Evolutionary conservation across 768 basidiomycete genomes (phyloP).

Genomic region (Phlegmacium glaucopus): DNA sequence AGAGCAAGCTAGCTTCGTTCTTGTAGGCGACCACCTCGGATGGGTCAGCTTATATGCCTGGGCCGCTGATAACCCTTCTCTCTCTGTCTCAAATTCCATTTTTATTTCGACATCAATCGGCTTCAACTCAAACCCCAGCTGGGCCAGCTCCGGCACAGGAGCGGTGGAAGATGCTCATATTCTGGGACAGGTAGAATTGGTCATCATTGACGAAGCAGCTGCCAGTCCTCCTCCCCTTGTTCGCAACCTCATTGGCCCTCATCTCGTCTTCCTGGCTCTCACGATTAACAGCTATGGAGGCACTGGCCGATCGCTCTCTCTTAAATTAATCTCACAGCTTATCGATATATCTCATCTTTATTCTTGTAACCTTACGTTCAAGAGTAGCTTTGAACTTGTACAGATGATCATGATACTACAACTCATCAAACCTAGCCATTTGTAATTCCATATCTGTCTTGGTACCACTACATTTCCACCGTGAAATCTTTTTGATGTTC

Average conservation of each 20-base stretch:
- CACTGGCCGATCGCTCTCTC: slow-evolving; percentile 95
- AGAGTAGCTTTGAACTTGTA: too few species aligned
- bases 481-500: too few species aligned
- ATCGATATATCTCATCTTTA: too few species aligned
- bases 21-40: slow-evolving; percentile 66
- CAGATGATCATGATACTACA: too few species aligned
- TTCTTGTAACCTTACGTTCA: too few species aligned
- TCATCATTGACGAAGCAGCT: slow-evolving; percentile 98
- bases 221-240: slow-evolving; percentile 97
- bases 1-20: slow-evolving; percentile 43
- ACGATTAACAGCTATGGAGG: slow-evolving; percentile 99
- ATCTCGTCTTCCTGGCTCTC: slow-evolving; percentile 98
- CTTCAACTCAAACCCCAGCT: background rate
- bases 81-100: too few species aligned
- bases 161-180: too few species aligned
- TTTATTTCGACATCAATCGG: background rate
- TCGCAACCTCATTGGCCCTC: slow-evolving; percentile 89
- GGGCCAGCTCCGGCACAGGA: too few species aligned
- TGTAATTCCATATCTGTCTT: too few species aligned
- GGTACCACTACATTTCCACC: too few species aligned
- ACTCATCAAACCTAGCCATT: too few species aligned
- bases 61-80: slow-evolving; percentile 14
- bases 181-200: slow-evolving; percentile 93
- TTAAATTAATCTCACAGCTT: too few species aligned
- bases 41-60: slow-evolving; percentile 62